Base-by-base conservation (phyloP, 2,329 filamentous ascomycete species). In the Cladophialophora carrionii region DNA sequence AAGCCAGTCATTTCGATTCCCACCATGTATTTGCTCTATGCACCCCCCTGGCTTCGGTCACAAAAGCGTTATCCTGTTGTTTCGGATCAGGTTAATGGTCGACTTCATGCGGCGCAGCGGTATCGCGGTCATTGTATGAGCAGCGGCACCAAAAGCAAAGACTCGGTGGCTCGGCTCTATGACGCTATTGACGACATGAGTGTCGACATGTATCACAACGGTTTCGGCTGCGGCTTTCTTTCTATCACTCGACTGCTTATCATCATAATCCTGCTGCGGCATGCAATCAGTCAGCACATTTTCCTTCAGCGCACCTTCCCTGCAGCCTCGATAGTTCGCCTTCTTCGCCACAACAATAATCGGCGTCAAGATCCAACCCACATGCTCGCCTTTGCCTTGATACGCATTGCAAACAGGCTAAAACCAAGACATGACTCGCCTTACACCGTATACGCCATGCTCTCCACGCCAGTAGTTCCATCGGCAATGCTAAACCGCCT, bases 321-420 rank as follows among this genome's bases (percentile, higher is more conserved):
- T 69, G 63, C 67, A 65, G 52, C 67, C 63, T 69, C 67, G 62
- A 69, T 69, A 69, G 67, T 67, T 66, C 62, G 67, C 64, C 67
- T 63, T 65, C 48, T 32, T 64, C 59, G 53, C 57, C 48, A 62
- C 37, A 56, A 65, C 46, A 61, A 54, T 54, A 34, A 54, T 59
- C 56, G 58, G 60, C 64, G 64, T 69, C 64, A 62, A 63, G 54
- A 64, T 63, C 51, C 67, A 64, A 67, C 64, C 63, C 62, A 64
- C 54, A 65, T 65, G 52, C 58, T 69, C 65, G 64, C 62, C 64
- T 69, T 69, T 63, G 64, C 62, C 64, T 69, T 67, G 52, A 65
- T 55, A 64, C 67, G 63, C 62, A 53, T 65, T 67, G 62, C 66
- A 65, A 63, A 53, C 57, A 63, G 59, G 64, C 63, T 61, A 54